A percentile compares a stretch with the other conserved stretches of the same genome.
These are phyloP conservation scores for Baeospora myosura DNA, from an alignment of 1,284 basidiomycete genomes.

Conservation along the genomic window DNA sequence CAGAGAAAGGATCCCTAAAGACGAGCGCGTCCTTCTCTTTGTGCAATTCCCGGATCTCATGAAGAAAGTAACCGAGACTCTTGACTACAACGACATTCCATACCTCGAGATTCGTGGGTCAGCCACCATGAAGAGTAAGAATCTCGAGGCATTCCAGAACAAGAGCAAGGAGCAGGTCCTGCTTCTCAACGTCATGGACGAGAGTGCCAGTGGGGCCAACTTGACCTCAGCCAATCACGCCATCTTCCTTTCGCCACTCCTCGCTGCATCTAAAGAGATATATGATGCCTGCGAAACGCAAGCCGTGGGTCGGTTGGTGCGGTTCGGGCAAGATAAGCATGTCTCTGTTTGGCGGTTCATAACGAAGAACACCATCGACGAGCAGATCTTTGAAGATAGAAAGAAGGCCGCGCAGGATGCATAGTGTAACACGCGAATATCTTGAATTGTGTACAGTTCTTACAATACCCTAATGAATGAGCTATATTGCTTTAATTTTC, in stretches of 20 bases:
- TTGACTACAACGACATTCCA: conserved; percentile 63
- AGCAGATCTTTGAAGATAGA: conserved; percentile 60
- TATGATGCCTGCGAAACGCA: conserved; percentile 87
- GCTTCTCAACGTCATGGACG: conserved; percentile 87
- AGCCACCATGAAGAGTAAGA: conserved; percentile 71
- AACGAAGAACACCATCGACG: conserved; percentile 79
- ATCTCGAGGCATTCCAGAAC: conserved; percentile 79
- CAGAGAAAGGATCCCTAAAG: conserved; percentile 61
- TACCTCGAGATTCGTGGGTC: conserved; percentile 81
- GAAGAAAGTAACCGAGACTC: conserved; percentile 82
- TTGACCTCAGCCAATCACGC: conserved; percentile 91
- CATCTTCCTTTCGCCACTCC: conserved; percentile 87
- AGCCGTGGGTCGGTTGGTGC: conserved; percentile 81
- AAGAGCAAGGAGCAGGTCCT: conserved; percentile 72
- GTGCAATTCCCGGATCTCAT: conserved; percentile 92
- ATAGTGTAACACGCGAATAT: too few species aligned
- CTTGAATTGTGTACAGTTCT: too few species aligned
- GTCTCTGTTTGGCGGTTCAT: conserved; percentile 80
- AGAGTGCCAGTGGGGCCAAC: conserved; percentile 90
- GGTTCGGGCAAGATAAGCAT: conserved; percentile 78
- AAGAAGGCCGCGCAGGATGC: too few species aligned
- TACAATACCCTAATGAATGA: too few species aligned
- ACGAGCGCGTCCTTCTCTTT: conserved; percentile 85
- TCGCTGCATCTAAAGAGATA: conserved; percentile 70
- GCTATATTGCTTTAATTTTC: too few species aligned